phyloP scores from a whole-genome alignment of 306 rosid genomes.

The Elaeagnus macrophylla region DNA sequence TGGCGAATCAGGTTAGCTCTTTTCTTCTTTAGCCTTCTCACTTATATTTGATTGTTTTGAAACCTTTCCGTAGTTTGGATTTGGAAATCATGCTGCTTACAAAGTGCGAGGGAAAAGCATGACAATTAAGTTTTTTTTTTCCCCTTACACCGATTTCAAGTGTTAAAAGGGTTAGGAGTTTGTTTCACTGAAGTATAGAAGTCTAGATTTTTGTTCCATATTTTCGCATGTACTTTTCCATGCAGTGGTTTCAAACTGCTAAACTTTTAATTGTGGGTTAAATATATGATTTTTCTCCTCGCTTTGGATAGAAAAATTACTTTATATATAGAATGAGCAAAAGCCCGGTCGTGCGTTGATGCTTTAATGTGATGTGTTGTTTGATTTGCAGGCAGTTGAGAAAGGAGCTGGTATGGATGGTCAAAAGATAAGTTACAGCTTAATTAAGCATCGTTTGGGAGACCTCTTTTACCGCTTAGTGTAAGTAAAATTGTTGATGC shows the following conservation, averaged over 20 bases:
- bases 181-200: too few relatives aligned
- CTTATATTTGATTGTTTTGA: neutral
- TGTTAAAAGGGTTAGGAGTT: too few relatives aligned
- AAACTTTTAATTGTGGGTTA: too few relatives aligned
- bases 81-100: neutral
- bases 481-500: conserved; percentile 38
- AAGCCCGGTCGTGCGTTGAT: neutral
- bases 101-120: too few relatives aligned
- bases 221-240: too few relatives aligned
- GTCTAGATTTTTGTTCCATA: too few relatives aligned
- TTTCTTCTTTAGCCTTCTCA: conserved; percentile 2
- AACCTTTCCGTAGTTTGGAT: neutral
- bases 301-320: neutral
- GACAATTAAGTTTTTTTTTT: too few relatives aligned
- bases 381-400: conserved; percentile 76
- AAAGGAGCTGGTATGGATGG: conserved; percentile 97
- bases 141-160: too few relatives aligned
- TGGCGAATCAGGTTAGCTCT: conserved; percentile 83
- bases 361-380: conserved; percentile 8
- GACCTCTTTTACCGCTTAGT: conserved; percentile 96
- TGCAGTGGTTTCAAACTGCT: too few relatives aligned
- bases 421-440: conserved; percentile 71
- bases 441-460: conserved; percentile 92
- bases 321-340: neutral
- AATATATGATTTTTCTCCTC: neutral